These are phyloP conservation scores for Vicia villosa DNA, from an alignment of 306 rosid genomes.

Conservation along the genomic window DNA sequence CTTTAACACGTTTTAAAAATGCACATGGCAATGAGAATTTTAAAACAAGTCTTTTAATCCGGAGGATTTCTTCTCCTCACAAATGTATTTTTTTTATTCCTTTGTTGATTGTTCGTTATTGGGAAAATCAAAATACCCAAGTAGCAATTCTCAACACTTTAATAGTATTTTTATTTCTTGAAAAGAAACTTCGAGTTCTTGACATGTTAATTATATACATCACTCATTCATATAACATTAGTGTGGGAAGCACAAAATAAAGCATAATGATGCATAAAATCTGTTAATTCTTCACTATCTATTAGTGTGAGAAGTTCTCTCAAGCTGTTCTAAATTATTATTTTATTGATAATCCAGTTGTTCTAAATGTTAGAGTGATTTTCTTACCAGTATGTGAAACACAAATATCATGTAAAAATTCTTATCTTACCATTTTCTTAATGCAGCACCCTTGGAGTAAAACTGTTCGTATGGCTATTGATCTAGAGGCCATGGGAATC, in stretches of 20 bases:
- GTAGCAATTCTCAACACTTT: not conserved
- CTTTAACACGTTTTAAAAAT: not conserved
- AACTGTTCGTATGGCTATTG: constrained; percentile 77
- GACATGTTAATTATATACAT: not conserved
- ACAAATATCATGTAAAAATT: not conserved
- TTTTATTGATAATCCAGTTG: not conserved
- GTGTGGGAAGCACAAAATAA: not conserved
- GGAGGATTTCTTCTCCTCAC: constrained; percentile 1
- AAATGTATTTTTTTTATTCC: not conserved
- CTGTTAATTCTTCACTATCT: not conserved
- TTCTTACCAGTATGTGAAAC: constrained; percentile 21
- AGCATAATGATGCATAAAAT: constrained; percentile 1
- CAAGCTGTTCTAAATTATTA: not conserved
- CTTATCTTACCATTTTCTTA: constrained; percentile 25
- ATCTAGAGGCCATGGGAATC: constrained; percentile 96
- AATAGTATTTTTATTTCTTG: not conserved
- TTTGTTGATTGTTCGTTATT: not conserved
- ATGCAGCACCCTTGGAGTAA: constrained; percentile 95
- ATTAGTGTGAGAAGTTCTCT: constrained; percentile 10
- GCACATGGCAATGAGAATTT: not conserved
- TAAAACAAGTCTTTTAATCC: not conserved
- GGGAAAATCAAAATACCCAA: not conserved
- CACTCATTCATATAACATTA: not conserved
- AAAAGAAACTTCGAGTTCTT: not conserved
- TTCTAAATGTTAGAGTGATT: constrained; percentile 1